Base-by-base conservation (phyloP, 768 basidiomycete species). In the Leccinellum luteum region DNA sequence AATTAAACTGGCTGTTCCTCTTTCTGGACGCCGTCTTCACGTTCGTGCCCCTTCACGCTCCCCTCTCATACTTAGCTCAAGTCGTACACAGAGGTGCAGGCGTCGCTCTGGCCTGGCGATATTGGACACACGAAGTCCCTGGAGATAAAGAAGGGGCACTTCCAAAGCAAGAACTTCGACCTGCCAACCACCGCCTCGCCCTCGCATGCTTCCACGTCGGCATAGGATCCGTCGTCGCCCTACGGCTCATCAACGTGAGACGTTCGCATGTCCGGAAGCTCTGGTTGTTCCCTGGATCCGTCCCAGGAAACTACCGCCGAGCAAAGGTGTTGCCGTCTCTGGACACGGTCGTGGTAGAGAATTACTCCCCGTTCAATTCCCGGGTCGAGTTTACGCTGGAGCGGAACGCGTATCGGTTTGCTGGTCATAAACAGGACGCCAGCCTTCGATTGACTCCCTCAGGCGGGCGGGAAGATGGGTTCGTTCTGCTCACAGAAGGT, bases 1-100 rank as follows among this genome's bases (percentile, higher is more conserved):
- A 60, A 53, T 30, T 71, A 28, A 68, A 69, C 19, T 67, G 62
- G 69, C 8, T 64, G 25, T 67, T 73, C 43, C 65, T 71, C 47
- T 52, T 71, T 30, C 34, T 71, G 30, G 69, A 71, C 32, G 67
- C 65, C 1, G 52, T 71, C 14, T 71, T 71, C 55, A 73, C 69
- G 69, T 71, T 52, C 51, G 69, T 66, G 41, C 23, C 41, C 23
- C 38, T 9, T 41, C 55, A 19, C 44, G 5, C 15, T 38, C 31
- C 44, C 30, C 10, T 30, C 43, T 45, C 48, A 13, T 17, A 1
- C 25, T 25, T 47, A 2, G 14, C 51, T 38, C 47, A 31, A 45
- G 10, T 50, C 35, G 4, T 21, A n/a, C 28, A 31, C 58, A 70
- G 69, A 6, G 65, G 70, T 17, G 44, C 69, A 8, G 71, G 68